A percentile compares a stretch with the other conserved stretches of the same genome.
Conservation (phyloP, 495 filamentous ascomycete species). For the Thozetella sp. region DNA sequence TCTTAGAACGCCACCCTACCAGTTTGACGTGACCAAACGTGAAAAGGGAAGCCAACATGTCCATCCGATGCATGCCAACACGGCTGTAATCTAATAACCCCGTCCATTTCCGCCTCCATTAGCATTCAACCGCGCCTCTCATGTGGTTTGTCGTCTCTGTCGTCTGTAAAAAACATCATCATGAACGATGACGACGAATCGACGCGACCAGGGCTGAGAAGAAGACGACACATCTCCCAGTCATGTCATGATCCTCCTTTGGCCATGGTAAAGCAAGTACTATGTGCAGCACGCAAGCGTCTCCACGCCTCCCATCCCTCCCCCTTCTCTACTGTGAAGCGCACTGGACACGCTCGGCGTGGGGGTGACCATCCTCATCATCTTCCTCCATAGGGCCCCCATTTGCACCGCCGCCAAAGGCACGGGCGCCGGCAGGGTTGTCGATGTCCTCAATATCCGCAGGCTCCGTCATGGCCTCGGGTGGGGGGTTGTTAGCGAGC, state of each 20-base stretch:
- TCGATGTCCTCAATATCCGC: slow-evolving; percentile 88
- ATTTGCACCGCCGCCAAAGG: slow-evolving; percentile 52
- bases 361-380: slow-evolving; percentile 79
- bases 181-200: no score
- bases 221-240: not conserved
- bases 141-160: not conserved
- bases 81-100: slow-evolving; percentile 15
- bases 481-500: slow-evolving; percentile 60
- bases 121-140: slow-evolving; percentile 7
- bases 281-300: not conserved
- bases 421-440: slow-evolving; percentile 67
- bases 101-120: slow-evolving; percentile 10
- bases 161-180: not conserved
- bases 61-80: slow-evolving; percentile 19
- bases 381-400: slow-evolving; percentile 68
- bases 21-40: slow-evolving; percentile 18
- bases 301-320: not conserved
- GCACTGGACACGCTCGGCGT: slow-evolving; percentile 94
- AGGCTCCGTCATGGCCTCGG: slow-evolving; percentile 82
- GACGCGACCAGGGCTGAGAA: not conserved
- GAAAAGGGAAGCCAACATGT: slow-evolving; percentile 11
- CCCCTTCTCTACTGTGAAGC: slow-evolving; percentile 81
- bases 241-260: not conserved
- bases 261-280: not conserved
- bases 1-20: slow-evolving; percentile 24